Base-by-base conservation (phyloP, 305 asterid species). In the Coffea humblotiana region DNA sequence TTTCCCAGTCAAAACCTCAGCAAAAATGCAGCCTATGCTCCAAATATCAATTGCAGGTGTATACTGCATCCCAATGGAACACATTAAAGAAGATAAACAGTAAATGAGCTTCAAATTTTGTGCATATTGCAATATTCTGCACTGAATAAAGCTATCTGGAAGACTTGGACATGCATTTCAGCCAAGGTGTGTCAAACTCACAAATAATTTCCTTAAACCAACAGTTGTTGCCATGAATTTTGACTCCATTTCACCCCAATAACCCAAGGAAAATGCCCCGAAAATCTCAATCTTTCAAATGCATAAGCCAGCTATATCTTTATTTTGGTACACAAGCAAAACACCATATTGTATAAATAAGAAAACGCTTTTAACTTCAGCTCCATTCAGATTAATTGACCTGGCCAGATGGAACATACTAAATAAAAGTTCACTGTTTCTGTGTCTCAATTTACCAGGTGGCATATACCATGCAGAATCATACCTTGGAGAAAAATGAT, bases 1-100 rank as follows among this genome's bases (percentile, higher is more conserved):
- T 82, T 90, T 93, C 83, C 97, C 99, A 3, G 90, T 90, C 82
- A 95, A 84, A 79, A 93, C 97, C 87, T 95, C 99, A 45, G 98
- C 99, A 81, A 95, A 93, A 77, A 95, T 95, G 89, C 98, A 95
- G 83, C 99, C 98, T 79, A 95, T 93, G 81, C 99, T 92, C 99
- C 99, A 95, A 78, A 95, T 88, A 84, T 95, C 99, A 81, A 95
- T 92, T 60, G 99, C 99, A 58, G 99, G 92, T 76, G 99, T 95
- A 88, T 95, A 95, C 99, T 95, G 93, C 75, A 84, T 58, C 72
- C 48, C 65, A 52, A 85, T 77, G 77, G 74, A 72, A 79, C 80
- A 80, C 75, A 84, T 48, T 29, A 70, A 51, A 67, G 25, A 29
- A 32, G 23, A 54, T 9, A 75, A 27, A 16, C n/a, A 7, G 4